phyloP scores from a whole-genome alignment of 768 basidiomycete species.

The Pleurotus cornucopiae region DNA sequence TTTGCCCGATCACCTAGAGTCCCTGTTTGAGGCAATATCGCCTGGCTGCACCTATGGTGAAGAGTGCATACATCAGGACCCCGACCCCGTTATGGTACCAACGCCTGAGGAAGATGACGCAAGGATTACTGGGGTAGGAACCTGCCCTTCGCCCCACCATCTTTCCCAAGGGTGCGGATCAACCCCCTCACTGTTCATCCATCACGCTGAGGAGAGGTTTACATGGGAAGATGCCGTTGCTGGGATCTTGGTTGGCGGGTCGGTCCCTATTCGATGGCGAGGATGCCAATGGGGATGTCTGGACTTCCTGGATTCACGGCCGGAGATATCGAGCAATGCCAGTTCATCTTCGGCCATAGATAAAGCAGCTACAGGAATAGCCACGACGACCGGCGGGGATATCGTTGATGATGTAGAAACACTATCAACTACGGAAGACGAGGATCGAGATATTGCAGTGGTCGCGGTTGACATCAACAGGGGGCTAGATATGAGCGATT shows the following conservation, averaged over 20 bases:
- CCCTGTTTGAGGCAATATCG: constrained; percentile 30
- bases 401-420: neutral
- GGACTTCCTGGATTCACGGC: constrained; percentile 42
- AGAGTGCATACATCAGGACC: neutral
- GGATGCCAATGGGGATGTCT: constrained; percentile 66
- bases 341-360: no score
- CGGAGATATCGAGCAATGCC: neutral
- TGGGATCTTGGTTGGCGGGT: constrained; percentile 45
- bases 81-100: neutral
- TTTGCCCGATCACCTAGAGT: constrained; percentile 21
- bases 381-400: neutral
- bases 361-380: no score
- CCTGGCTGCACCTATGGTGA: constrained; percentile 32
- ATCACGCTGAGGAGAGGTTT: constrained; percentile 55
- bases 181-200: constrained; percentile 40
- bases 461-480: neutral
- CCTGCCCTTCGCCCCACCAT: constrained; percentile 47
- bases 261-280: constrained; percentile 62
- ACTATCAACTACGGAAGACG: neutral
- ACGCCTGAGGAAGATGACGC: constrained; percentile 14
- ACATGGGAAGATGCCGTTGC: constrained; percentile 61
- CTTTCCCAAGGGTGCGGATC: constrained; percentile 9
- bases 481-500: neutral
- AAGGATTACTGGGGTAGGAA: constrained; percentile 32
- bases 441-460: neutral